These are phyloP conservation scores for Syzygium aqueum DNA, from an alignment of 345 rosid genomes.

Conservation along the genomic window DNA sequence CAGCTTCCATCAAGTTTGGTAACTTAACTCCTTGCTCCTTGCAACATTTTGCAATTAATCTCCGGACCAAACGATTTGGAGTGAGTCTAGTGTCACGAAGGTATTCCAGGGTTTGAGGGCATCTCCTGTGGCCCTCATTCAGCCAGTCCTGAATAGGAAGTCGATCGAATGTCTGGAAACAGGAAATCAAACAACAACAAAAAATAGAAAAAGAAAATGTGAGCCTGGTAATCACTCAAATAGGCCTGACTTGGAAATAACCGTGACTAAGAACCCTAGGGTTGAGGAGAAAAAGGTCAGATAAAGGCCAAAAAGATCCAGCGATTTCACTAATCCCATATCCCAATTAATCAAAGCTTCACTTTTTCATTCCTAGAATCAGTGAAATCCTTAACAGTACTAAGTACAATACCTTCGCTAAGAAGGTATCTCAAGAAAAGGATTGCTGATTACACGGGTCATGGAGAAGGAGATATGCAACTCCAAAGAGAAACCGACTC, in stretches of 20 bases:
- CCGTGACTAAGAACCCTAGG: background rate
- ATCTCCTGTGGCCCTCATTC: constrained; percentile 26
- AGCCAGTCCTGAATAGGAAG: constrained; percentile 32
- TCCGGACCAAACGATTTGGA: constrained; percentile 33
- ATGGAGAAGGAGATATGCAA: background rate
- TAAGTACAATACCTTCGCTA: background rate
- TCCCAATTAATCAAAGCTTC: background rate
- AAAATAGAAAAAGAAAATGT: background rate
- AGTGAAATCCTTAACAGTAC: background rate
- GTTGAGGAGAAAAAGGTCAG: background rate
- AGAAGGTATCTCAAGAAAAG: background rate
- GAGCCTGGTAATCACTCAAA: background rate
- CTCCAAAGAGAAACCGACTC: background rate
- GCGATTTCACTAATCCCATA: background rate
- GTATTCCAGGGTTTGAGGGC: constrained; percentile 36
- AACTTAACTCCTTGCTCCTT: constrained; percentile 16
- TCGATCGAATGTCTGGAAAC: constrained; percentile 49
- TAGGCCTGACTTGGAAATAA: background rate
- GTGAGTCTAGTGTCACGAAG: constrained; percentile 28
- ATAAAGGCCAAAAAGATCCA: background rate
- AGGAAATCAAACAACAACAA: background rate
- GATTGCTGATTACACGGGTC: background rate
- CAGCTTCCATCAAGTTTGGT: constrained; percentile 5
- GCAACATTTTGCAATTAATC: constrained; percentile 48
- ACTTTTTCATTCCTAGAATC: background rate